phyloP scores from a whole-genome alignment of 1,284 basidiomycete species.

The Tilletia setariae region DNA sequence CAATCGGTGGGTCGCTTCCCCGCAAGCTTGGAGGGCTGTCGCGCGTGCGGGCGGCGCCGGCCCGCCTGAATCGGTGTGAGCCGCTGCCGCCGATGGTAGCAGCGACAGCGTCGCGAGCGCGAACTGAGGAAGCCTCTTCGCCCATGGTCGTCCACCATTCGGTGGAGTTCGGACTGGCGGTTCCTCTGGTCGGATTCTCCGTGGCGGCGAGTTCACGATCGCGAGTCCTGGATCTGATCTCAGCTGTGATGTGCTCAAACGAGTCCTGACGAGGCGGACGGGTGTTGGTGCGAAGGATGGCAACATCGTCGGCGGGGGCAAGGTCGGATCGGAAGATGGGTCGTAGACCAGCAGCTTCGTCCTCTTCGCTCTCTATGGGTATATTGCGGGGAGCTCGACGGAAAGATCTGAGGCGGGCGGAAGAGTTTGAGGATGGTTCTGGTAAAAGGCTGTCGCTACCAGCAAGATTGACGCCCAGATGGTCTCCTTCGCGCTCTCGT shows the following conservation, averaged over 20 bases:
- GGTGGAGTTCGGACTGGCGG: no score
- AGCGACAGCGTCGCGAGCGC: no score
- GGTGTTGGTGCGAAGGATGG: conserved; percentile 7
- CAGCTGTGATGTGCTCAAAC: no score
- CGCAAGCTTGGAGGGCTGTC: no score
- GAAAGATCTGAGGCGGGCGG: neutral
- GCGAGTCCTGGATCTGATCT: neutral
- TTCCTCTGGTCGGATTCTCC: no score
- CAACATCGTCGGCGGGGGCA: neutral
- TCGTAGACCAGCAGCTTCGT: neutral
- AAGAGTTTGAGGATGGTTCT: neutral
- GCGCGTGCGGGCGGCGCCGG: no score
- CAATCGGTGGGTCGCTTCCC: no score
- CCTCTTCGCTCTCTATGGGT: conserved; percentile 4
- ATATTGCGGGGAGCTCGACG: conserved; percentile 3
- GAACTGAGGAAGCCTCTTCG: no score
- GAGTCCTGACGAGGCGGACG: neutral
- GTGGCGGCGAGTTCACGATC: neutral
- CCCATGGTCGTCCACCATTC: no score
- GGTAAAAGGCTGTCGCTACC: neutral
- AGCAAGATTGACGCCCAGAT: neutral
- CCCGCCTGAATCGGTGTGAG: no score
- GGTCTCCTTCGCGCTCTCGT: neutral
- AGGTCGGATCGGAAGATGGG: conserved; percentile 2
- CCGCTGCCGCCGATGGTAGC: no score